Evolutionary conservation across 352 stramenopile species (phyloP), one percentile per base, ranked within the genome.

Genomic region (Phytopythium mirpurense): DNA sequence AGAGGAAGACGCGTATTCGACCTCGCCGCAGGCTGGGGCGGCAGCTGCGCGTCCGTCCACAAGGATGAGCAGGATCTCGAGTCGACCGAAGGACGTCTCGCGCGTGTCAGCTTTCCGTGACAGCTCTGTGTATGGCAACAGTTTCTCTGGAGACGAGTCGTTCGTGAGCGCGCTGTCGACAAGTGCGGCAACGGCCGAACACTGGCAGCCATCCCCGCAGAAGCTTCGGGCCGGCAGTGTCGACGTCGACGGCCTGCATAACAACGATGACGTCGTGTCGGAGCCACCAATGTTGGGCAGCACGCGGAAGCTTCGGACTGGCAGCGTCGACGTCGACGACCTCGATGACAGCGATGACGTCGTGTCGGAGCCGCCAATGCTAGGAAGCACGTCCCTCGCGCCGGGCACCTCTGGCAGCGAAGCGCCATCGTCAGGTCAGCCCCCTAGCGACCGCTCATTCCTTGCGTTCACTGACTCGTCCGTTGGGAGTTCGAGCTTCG

Each of bases 391-490:
- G 40, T 42, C 54, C 26, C 34, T 60, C 35, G 53, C 53, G n/a
- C 18, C 54, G 6, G 29, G 19, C 9, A 48, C 37, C 50, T 56
- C 32, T 38, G 31, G 12, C 14, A 40, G 34, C 7, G 37, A 48
- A 5, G 36, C 24, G 5, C 40, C 26, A 2, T 51, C 45, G 31
- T 4, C 55, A 29, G 32, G 36, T 56, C 31, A 61, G 49, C 55
- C 56, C 31, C 59, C 48, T 18, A 73, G 69, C 52, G 53, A 67
- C 5, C 68, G 62, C 26, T 77, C 68, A 3, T 77, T 65, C 58
- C 47, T 77, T 16, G 72, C 69, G n/a, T 77, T 77, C 43, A 67
- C 62, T 5, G 68, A 77, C 62, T 77, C 64, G 14, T 38, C 51
- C 15, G 32, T 62, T 15, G 72, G 62, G 23, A 70, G 61, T 26